Percentiles rank a stretch among this genome's conserved stretches.
phyloP scores from a whole-genome alignment of 139 green algal species.

The Closterium sp. region DNA sequence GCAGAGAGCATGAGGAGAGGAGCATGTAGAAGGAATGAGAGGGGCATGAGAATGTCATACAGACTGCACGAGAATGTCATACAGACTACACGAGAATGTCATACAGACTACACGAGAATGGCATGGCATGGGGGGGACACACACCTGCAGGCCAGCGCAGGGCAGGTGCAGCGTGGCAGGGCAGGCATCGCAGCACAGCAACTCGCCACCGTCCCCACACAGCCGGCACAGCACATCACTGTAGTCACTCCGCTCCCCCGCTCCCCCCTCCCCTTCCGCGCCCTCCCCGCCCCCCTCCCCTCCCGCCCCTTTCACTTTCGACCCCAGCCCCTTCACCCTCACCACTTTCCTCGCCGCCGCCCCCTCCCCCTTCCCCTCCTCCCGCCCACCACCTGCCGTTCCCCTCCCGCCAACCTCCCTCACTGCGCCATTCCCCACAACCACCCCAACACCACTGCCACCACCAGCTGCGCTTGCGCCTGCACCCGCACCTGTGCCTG shows the following conservation, averaged over 20 bases:
- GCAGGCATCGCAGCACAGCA: slow-evolving; percentile 62
- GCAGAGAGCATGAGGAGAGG: neutral
- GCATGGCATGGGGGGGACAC: no score
- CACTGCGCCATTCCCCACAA: neutral
- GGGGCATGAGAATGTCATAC: neutral
- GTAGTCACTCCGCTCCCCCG: slow-evolving; percentile 29
- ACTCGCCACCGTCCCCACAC: slow-evolving; percentile 59
- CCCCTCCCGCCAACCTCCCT: neutral
- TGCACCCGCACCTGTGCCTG: neutral
- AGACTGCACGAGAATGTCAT: neutral
- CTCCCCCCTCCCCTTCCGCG: slow-evolving; percentile 1
- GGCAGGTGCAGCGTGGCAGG: slow-evolving; percentile 56
- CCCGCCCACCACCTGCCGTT: neutral
- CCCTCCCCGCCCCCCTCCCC: neutral
- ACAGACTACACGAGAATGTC: neutral
- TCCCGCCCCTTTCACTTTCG: neutral
- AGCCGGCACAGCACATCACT: slow-evolving; percentile 59
- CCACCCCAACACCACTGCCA: neutral
- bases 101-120: no score
- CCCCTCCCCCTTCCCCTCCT: slow-evolving; percentile 19
- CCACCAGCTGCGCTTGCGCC: neutral
- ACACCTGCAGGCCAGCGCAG: slow-evolving; percentile 52
- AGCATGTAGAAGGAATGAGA: neutral
- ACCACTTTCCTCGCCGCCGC: neutral
- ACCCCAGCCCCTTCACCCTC: neutral